Conservation (phyloP, 169 alveolate species). For the Cryptosporidium sp. region DNA sequence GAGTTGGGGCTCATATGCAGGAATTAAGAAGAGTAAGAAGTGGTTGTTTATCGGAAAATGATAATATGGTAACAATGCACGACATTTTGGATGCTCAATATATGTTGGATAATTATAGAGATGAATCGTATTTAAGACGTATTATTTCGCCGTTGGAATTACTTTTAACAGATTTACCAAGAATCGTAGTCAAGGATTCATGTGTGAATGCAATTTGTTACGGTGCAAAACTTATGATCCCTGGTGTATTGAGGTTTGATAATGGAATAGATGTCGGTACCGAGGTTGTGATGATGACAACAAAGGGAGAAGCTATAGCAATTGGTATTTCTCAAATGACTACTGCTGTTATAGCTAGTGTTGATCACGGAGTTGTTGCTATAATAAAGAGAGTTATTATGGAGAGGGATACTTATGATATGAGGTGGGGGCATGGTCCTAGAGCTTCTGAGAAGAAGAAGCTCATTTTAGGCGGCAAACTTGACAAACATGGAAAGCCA, state of each 20-base stretch:
- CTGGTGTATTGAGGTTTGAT: slow-evolving; percentile 99
- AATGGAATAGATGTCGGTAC: slow-evolving; percentile 95
- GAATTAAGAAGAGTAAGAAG: slow-evolving; percentile 99
- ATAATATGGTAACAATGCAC: slow-evolving; percentile 98
- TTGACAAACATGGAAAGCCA: slow-evolving; percentile 95
- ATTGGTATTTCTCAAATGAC: slow-evolving; percentile 99
- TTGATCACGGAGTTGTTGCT: slow-evolving; percentile 99
- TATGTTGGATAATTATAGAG: slow-evolving; percentile 92
- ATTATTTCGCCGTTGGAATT: slow-evolving; percentile 97
- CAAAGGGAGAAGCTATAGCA: slow-evolving; percentile 99
- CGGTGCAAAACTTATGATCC: slow-evolving; percentile 99
- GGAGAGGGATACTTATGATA: slow-evolving; percentile 99
- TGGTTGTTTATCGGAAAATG: slow-evolving; percentile 96
- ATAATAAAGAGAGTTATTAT: slow-evolving; percentile 98
- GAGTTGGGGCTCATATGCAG: slow-evolving; percentile 99
- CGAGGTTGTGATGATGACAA: slow-evolving; percentile 97
- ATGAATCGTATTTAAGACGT: slow-evolving; percentile 96
- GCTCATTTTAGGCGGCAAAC: slow-evolving; percentile 94
- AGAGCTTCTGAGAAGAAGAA: slow-evolving; percentile 98
- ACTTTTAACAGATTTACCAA: slow-evolving; percentile 93
- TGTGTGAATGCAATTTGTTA: slow-evolving; percentile 99
- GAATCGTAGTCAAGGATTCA: slow-evolving; percentile 99
- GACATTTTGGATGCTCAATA: slow-evolving; percentile 99
- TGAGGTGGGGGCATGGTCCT: slow-evolving; percentile 99
- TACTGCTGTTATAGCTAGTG: slow-evolving; percentile 98